Percentiles rank a stretch among this genome's conserved stretches.
These are phyloP conservation scores for Kickxella alabastrina DNA, from an alignment of 192 early-diverging fungal species.

Conservation along the genomic window DNA sequence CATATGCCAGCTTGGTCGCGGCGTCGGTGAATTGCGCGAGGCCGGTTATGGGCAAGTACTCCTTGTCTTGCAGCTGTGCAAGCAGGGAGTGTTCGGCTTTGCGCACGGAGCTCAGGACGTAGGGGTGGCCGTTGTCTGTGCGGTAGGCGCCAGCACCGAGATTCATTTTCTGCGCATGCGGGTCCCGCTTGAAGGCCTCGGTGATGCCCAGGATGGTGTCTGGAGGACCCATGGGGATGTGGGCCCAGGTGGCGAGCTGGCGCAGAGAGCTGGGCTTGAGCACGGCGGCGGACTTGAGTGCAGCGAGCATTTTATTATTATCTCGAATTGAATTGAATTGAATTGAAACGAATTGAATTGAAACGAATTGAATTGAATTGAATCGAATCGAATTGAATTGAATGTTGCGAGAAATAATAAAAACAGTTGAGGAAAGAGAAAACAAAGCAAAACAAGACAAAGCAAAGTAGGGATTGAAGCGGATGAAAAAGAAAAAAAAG, in stretches of 20 bases:
- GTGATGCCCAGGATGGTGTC: slow-evolving; percentile 85
- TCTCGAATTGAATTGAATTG: too few species aligned
- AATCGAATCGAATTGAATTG: too few species aligned
- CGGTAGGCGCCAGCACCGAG: slow-evolving; percentile 97
- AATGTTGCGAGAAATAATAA: not conserved
- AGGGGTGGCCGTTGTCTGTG: slow-evolving; percentile 89
- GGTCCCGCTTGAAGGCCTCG: slow-evolving; percentile 92
- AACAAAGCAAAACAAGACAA: not conserved
- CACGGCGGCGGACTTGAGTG: not conserved
- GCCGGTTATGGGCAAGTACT: slow-evolving; percentile 96
- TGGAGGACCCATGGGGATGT: slow-evolving; percentile 58
- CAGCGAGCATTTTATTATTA: not conserved
- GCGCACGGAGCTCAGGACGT: slow-evolving; percentile 81
- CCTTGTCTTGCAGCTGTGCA: slow-evolving; percentile 75
- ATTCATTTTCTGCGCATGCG: slow-evolving; percentile 92
- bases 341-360: too few species aligned
- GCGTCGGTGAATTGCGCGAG: slow-evolving; percentile 77
- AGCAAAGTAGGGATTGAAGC: too few species aligned
- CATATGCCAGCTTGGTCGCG: slow-evolving; percentile 82
- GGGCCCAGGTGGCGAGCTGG: slow-evolving; percentile 35
- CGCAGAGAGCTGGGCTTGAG: too few species aligned
- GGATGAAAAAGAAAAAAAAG: too few species aligned
- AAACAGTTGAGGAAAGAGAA: not conserved
- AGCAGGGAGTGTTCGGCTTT: slow-evolving; percentile 84
- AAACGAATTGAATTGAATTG: too few species aligned